Evolutionary conservation across 345 rosid species (phyloP).

Genomic region (Salix suchowensis): DNA sequence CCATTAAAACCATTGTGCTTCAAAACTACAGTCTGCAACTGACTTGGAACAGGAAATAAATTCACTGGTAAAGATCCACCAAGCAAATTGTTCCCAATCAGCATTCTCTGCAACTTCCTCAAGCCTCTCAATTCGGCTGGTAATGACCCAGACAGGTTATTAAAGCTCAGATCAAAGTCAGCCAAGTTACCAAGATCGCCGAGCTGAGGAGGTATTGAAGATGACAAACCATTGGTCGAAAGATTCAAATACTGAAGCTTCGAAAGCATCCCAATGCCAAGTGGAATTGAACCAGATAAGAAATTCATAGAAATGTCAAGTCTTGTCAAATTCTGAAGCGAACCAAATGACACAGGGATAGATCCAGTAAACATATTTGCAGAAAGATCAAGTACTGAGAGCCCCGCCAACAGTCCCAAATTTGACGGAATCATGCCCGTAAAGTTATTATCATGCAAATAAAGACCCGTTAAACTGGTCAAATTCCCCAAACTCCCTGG

Average conservation of each 20-base stretch:
- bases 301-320: slow-evolving; percentile 76
- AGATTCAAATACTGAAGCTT: slow-evolving; percentile 63
- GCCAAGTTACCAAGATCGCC: slow-evolving; percentile 60
- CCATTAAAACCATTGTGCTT: slow-evolving; percentile 53
- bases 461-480: slow-evolving; percentile 52
- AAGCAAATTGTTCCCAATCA: slow-evolving; percentile 51
- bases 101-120: slow-evolving; percentile 57
- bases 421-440: slow-evolving; percentile 57
- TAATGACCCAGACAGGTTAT: slow-evolving; percentile 56
- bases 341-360: slow-evolving; percentile 60
- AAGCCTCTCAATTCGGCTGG: slow-evolving; percentile 56
- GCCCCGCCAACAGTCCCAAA: slow-evolving; percentile 51
- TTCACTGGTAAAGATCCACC: slow-evolving; percentile 50
- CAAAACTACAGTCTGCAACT: slow-evolving; percentile 56
- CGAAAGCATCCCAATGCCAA: slow-evolving; percentile 45
- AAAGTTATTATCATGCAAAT: slow-evolving; percentile 56
- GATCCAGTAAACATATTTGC: slow-evolving; percentile 54
- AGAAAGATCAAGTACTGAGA: slow-evolving; percentile 65
- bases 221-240: slow-evolving; percentile 62
- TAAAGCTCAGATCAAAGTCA: slow-evolving; percentile 79
- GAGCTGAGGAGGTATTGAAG: slow-evolving; percentile 66
- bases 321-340: slow-evolving; percentile 47
- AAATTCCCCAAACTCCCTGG: slow-evolving; percentile 68
- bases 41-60: slow-evolving; percentile 49
- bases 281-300: slow-evolving; percentile 62